These are phyloP conservation scores for Gossypium raimondii DNA, from an alignment of 345 rosid species.

Conservation along the genomic window DNA sequence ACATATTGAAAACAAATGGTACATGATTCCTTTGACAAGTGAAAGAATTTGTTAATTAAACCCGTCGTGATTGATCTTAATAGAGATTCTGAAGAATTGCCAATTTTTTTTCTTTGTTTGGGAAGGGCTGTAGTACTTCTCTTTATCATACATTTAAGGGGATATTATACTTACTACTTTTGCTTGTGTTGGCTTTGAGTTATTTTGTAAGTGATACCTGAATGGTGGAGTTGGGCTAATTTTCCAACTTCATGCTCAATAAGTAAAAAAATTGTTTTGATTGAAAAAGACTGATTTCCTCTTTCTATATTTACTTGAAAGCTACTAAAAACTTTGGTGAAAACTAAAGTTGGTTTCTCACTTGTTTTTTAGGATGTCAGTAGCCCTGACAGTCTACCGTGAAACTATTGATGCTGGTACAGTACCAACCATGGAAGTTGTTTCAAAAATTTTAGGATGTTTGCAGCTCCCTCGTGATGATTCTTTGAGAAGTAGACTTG, in stretches of 20 bases:
- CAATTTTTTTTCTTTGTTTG: not conserved
- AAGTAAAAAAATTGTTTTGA: not conserved
- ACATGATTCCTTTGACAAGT: constrained; percentile 16
- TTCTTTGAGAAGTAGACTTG: constrained; percentile 51
- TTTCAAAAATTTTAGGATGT: constrained; percentile 85
- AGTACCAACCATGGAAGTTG: constrained; percentile 63
- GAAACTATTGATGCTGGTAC: constrained; percentile 59
- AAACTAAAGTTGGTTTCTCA: constrained; percentile 12
- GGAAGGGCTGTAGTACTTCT: not conserved
- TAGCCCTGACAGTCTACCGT: constrained; percentile 71
- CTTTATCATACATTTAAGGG: not conserved
- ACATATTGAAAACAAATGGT: constrained; percentile 78
- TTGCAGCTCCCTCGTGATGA: constrained; percentile 71
- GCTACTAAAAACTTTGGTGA: not conserved
- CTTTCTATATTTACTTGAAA: not conserved
- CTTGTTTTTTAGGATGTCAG: constrained; percentile 52
- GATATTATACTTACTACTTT: not conserved
- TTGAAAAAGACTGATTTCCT: not conserved
- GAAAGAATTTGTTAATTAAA: constrained; percentile 10
- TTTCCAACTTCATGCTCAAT: not conserved
- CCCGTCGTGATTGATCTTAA: constrained; percentile 4
- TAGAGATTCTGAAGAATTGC: not conserved
- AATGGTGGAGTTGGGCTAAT: not conserved
- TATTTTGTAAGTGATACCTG: not conserved
- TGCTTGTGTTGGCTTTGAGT: not conserved